Percentiles rank a stretch among this genome's conserved stretches.
phyloP scores from a whole-genome alignment of 371 early-diverging fungal genomes.

The Rhizopus stolonifer region DNA sequence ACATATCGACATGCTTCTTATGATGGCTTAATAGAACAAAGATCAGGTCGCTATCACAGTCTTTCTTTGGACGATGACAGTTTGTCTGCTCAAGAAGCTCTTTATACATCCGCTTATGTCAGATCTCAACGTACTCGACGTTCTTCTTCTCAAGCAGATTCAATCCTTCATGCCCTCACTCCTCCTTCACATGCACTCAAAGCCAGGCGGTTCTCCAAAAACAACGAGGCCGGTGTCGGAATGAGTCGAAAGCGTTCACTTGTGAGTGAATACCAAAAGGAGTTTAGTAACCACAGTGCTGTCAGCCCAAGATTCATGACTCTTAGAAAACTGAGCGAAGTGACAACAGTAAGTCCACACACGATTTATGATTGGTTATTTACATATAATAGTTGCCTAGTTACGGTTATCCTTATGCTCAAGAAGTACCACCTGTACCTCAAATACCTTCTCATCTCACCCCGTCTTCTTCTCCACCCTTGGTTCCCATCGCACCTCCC shows the following conservation, averaged over 20 bases:
- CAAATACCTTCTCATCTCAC: slow-evolving; percentile 11
- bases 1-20: not conserved
- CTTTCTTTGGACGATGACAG: not conserved
- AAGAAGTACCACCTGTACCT: slow-evolving; percentile 19
- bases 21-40: not conserved
- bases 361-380: not conserved
- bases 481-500: not conserved
- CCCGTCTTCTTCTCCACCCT: not conserved
- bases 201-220: slow-evolving; percentile 29
- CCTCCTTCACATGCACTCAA: slow-evolving; percentile 41
- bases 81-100: not conserved
- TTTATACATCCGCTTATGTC: not conserved
- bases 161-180: slow-evolving; percentile 27
- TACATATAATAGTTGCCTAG: slow-evolving; percentile 13
- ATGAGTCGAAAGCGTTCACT: slow-evolving; percentile 7
- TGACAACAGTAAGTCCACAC: slow-evolving; percentile 22
- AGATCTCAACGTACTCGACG: slow-evolving; percentile 1
- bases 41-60: not conserved
- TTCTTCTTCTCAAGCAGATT: not conserved
- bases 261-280: slow-evolving; percentile 12
- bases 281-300: slow-evolving; percentile 30
- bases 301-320: slow-evolving; percentile 51
- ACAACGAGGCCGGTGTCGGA: not conserved
- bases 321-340: slow-evolving; percentile 40
- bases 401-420: slow-evolving; percentile 13